Percentiles rank a stretch among this genome's conserved stretches.
Evolutionary conservation across 805 yeast species (phyloP).

Genomic region (Kazachstania martiniae): DNA sequence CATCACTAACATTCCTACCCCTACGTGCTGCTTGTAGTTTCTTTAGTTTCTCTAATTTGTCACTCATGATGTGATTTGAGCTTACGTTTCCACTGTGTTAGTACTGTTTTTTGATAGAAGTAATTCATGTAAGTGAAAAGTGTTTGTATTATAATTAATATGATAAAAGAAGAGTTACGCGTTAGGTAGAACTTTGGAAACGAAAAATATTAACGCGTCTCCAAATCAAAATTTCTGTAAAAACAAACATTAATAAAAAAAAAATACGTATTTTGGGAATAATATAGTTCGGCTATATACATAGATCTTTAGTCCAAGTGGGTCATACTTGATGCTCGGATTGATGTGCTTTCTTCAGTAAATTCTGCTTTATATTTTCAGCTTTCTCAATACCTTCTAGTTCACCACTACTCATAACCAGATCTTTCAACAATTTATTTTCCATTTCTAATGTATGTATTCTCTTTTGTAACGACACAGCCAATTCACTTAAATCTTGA

Average conservation of each 20-base stretch:
- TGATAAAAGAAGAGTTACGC: too few relatives aligned
- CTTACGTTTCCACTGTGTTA: neutral
- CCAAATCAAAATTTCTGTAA: too few relatives aligned
- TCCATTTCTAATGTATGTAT: conserved; percentile 88
- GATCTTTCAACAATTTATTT: conserved; percentile 69
- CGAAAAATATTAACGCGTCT: too few relatives aligned
- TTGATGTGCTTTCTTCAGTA: conserved; percentile 2
- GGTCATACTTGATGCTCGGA: too few relatives aligned
- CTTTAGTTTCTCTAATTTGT: conserved; percentile 48
- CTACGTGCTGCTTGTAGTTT: conserved; percentile 47
- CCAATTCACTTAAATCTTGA: conserved; percentile 58
- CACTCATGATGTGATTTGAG: neutral
- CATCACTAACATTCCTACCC: conserved; percentile 23
- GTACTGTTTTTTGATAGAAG: neutral
- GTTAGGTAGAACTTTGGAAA: too few relatives aligned
- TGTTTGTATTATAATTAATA: too few relatives aligned
- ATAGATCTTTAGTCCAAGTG: too few relatives aligned
- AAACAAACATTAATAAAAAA: too few relatives aligned
- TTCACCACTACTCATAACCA: conserved; percentile 54
- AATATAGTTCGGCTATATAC: too few relatives aligned
- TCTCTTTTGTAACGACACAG: conserved; percentile 55
- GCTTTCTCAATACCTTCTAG: conserved; percentile 41
- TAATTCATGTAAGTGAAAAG: too few relatives aligned
- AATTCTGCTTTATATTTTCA: conserved; percentile 32
- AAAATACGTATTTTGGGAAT: too few relatives aligned